Conservation (phyloP, 371 early-diverging fungal genomes). For the Basidiobolus meristosporus region DNA sequence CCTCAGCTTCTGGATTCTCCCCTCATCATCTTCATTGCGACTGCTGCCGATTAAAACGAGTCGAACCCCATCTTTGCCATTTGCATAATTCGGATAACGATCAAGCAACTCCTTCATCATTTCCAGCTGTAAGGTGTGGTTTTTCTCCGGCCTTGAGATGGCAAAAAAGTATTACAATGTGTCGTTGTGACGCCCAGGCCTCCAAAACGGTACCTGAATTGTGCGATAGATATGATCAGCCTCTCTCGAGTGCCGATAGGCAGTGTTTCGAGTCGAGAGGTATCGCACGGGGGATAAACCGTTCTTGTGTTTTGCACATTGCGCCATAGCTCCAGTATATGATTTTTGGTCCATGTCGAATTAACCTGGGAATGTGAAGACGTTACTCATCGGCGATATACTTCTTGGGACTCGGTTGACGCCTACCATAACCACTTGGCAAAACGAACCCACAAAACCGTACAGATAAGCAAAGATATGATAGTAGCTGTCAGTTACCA, state of each 20-base stretch:
- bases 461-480: conserved; percentile 50
- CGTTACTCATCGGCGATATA: too few relatives aligned
- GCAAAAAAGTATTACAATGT: conserved; percentile 1
- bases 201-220: conserved; percentile 40
- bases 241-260: conserved; percentile 21
- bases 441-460: conserved; percentile 54
- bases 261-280: conserved; percentile 29
- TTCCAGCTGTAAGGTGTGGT: conserved; percentile 64
- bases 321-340: conserved; percentile 60
- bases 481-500: conserved; percentile 42
- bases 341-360: conserved; percentile 87
- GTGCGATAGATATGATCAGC: conserved; percentile 71
- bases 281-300: conserved; percentile 90
- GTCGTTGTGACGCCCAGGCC: not conserved
- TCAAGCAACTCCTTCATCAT: conserved; percentile 34
- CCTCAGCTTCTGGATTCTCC: conserved; percentile 39
- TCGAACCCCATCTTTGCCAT: conserved; percentile 10
- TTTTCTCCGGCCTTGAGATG: conserved; percentile 70
- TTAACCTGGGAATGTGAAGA: too few relatives aligned
- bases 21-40: conserved; percentile 60
- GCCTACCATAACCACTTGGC: conserved; percentile 61
- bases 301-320: conserved; percentile 24
- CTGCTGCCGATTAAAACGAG: conserved; percentile 58
- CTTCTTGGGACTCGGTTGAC: too few relatives aligned
- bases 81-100: conserved; percentile 21